phyloP scores from a whole-genome alignment of 257 asterid species.

The Thymus mandschuricus region DNA sequence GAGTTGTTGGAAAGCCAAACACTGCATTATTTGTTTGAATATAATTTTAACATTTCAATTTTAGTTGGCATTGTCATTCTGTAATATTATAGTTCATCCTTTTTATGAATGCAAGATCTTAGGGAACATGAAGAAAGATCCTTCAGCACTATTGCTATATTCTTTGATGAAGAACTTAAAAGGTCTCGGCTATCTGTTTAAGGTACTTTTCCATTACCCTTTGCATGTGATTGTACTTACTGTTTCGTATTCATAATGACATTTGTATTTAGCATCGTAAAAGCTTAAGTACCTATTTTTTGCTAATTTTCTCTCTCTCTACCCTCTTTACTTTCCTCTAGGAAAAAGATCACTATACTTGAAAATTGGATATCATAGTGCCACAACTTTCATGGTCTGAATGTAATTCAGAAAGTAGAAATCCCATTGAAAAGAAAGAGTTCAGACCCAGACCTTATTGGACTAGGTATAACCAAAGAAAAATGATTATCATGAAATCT shows the following conservation, averaged over 20 bases:
- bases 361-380: slow-evolving; percentile 17
- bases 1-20: too few relatives aligned
- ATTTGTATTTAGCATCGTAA: slow-evolving; percentile 25
- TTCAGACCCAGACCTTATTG: slow-evolving; percentile 2
- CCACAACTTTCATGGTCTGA: slow-evolving; percentile 14
- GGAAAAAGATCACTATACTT: slow-evolving; percentile 4
- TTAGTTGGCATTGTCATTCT: neutral
- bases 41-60: too few relatives aligned
- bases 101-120: slow-evolving; percentile 66
- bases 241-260: slow-evolving; percentile 19
- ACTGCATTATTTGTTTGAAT: too few relatives aligned
- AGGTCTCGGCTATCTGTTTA: slow-evolving; percentile 73
- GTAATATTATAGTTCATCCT: slow-evolving; percentile 33
- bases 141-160: slow-evolving; percentile 75
- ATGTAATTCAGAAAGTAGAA: slow-evolving; percentile 12
- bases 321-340: slow-evolving; percentile 13
- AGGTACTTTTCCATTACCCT: slow-evolving; percentile 51
- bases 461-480: slow-evolving; percentile 18
- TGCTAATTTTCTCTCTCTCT: neutral
- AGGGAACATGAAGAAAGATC: slow-evolving; percentile 85
- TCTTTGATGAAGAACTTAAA: slow-evolving; percentile 77
- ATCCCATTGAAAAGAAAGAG: slow-evolving; percentile 3
- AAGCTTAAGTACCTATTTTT: neutral
- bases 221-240: slow-evolving; percentile 31
- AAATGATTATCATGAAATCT: neutral